These are phyloP conservation scores for Margaritispora aquatica DNA, from an alignment of 495 filamentous ascomycete species.

Conservation along the genomic window DNA sequence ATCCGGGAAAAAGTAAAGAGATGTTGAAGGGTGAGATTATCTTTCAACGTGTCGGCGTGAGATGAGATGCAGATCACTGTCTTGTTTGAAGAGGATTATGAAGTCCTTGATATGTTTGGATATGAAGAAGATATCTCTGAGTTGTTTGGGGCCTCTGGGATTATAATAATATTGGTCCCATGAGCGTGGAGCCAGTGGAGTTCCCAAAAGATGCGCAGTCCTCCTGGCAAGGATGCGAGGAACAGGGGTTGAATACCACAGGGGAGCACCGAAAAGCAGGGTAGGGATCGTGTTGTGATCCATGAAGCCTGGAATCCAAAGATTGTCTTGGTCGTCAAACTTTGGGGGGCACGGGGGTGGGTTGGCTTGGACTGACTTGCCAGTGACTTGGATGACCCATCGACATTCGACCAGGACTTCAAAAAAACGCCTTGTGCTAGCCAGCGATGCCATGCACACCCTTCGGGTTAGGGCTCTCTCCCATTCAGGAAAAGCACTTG, in stretches of 20 bases:
- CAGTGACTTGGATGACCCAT: background rate
- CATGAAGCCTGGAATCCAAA: background rate
- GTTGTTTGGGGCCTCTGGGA: conserved; percentile 3
- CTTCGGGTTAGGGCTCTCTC: background rate
- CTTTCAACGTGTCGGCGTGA: conserved; percentile 14
- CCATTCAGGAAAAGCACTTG: too few species aligned
- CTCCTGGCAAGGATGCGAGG: background rate
- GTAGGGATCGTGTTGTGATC: background rate
- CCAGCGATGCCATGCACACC: background rate
- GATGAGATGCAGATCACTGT: conserved; percentile 8
- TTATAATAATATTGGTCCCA: conserved; percentile 10
- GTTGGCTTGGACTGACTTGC: background rate
- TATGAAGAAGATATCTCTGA: background rate
- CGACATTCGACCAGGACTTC: background rate
- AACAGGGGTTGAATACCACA: background rate
- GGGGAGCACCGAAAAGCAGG: background rate
- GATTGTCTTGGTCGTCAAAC: background rate
- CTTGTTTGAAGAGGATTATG: conserved; percentile 1
- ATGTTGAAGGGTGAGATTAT: conserved; percentile 19
- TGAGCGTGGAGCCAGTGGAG: background rate
- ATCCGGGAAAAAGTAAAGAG: conserved; percentile 2
- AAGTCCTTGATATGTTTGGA: conserved; percentile 1
- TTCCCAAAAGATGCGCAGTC: conserved; percentile 3
- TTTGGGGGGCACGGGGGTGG: background rate
- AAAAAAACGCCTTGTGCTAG: background rate